Evolutionary conservation across 2,329 filamentous ascomycete species (phyloP).

Genomic region (Alternaria arborescens): DNA sequence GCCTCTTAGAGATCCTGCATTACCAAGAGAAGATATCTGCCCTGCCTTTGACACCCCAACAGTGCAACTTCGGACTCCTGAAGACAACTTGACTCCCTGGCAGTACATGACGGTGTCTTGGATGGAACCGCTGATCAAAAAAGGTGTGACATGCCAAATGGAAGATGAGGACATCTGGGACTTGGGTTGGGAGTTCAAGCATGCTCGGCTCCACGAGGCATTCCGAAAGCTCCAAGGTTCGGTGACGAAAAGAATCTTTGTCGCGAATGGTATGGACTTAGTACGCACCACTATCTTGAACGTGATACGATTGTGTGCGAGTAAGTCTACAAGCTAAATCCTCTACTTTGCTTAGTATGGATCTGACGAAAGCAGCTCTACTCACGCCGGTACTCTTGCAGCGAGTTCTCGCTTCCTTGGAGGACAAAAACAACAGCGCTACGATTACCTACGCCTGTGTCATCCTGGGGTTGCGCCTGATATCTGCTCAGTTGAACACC

Average conservation of each 20-base stretch:
- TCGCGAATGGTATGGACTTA: conserved; percentile 82
- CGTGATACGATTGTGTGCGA: conserved; percentile 67
- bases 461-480: conserved; percentile 67
- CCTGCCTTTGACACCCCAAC: conserved; percentile 65
- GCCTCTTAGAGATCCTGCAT: conserved; percentile 71
- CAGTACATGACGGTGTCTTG: conserved; percentile 87
- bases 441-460: conserved; percentile 72
- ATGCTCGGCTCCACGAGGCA: conserved; percentile 74
- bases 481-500: conserved; percentile 71
- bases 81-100: conserved; percentile 81
- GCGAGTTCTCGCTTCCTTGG: conserved; percentile 73
- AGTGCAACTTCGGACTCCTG: conserved; percentile 71
- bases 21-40: conserved; percentile 67
- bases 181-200: conserved; percentile 82
- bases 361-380: conserved; percentile 30
- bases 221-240: conserved; percentile 78
- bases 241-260: conserved; percentile 72
- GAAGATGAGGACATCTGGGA: conserved; percentile 84
- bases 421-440: conserved; percentile 61
- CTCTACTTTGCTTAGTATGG: neutral
- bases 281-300: conserved; percentile 71
- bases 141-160: conserved; percentile 71
- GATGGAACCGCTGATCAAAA: conserved; percentile 76
- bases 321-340: conserved; percentile 46
- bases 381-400: conserved; percentile 75